Evolutionary conservation across 2,329 filamentous ascomycete species (phyloP).

Genomic region (Hypoxylon sp.): DNA sequence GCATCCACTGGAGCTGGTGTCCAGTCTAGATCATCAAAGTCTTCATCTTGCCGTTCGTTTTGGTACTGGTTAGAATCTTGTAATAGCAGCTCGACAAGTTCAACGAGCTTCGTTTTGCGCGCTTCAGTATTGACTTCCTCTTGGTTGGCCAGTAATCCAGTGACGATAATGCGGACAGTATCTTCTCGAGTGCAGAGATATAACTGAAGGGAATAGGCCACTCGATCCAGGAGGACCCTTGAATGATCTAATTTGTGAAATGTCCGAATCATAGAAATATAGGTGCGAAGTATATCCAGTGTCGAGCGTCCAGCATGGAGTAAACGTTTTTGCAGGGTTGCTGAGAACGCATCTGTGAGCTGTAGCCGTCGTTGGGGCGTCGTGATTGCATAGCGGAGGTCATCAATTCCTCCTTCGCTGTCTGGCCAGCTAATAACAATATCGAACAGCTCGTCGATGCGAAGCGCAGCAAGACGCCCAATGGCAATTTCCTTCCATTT

Average conservation of each 20-base stretch:
- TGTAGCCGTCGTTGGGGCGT: slow-evolving; percentile 77
- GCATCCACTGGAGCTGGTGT: slow-evolving; percentile 93
- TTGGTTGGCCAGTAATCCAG: slow-evolving; percentile 76
- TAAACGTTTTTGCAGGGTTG: slow-evolving; percentile 74
- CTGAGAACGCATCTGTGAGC: slow-evolving; percentile 78
- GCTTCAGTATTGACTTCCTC: slow-evolving; percentile 61
- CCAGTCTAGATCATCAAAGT: slow-evolving; percentile 95
- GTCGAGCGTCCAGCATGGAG: slow-evolving; percentile 84
- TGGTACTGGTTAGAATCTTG: slow-evolving; percentile 71
- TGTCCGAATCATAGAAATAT: slow-evolving; percentile 83
- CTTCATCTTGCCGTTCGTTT: slow-evolving; percentile 69
- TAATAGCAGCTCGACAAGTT: slow-evolving; percentile 78
- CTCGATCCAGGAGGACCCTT: slow-evolving; percentile 81
- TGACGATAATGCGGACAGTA: slow-evolving; percentile 82
- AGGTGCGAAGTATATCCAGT: slow-evolving; percentile 80
- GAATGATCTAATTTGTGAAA: slow-evolving; percentile 83
- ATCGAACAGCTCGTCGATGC: slow-evolving; percentile 82
- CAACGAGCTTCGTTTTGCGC: slow-evolving; percentile 69
- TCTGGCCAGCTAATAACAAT: slow-evolving; percentile 83
- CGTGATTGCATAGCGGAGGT: slow-evolving; percentile 79
- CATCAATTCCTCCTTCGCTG: slow-evolving; percentile 79
- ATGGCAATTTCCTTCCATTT: slow-evolving; percentile 80
- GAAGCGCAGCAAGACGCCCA: slow-evolving; percentile 75
- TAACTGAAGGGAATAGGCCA: slow-evolving; percentile 79
- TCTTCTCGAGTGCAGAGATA: slow-evolving; percentile 84